Percentiles rank a stretch among this genome's conserved stretches.
Evolutionary conservation across 495 filamentous ascomycete species (phyloP).

Genomic region (Tuber magnatum): DNA sequence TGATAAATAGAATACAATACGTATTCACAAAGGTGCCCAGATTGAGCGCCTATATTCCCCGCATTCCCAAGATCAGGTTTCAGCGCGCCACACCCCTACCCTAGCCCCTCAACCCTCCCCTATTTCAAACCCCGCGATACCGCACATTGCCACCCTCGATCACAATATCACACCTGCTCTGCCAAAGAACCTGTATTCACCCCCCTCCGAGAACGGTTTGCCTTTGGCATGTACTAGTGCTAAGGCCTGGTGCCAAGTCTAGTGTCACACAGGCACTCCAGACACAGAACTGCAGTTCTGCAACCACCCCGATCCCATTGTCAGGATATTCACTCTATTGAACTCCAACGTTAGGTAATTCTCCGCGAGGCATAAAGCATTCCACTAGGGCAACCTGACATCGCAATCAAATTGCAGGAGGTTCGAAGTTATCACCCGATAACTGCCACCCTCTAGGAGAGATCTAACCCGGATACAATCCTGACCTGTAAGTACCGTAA

Average conservation of each 20-base stretch:
- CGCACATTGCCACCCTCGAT: not conserved
- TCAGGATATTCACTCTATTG: not conserved
- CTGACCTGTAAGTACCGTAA: not conserved
- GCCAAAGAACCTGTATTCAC: not conserved
- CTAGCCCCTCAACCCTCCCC: not conserved
- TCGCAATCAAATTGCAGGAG: not conserved
- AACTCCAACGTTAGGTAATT: not conserved
- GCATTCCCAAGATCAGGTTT: too few species aligned
- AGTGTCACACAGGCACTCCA: not conserved
- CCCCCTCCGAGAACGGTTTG: not conserved
- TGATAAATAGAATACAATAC: too few species aligned
- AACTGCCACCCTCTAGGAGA: not conserved
- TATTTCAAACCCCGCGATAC: not conserved
- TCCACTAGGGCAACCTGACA: not conserved
- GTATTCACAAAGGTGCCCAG: too few species aligned
- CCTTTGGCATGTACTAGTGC: not conserved
- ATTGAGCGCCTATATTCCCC: too few species aligned
- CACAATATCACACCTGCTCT: not conserved
- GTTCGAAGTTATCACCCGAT: not conserved
- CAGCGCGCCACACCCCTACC: too few species aligned
- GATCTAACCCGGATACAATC: not conserved
- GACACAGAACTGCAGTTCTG: not conserved
- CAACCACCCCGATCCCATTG: not conserved
- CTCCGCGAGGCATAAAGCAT: not conserved
- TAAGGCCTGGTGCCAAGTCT: not conserved